Evolutionary conservation across 257 asterid genomes (phyloP).

Genomic region (Coffea canephora): DNA sequence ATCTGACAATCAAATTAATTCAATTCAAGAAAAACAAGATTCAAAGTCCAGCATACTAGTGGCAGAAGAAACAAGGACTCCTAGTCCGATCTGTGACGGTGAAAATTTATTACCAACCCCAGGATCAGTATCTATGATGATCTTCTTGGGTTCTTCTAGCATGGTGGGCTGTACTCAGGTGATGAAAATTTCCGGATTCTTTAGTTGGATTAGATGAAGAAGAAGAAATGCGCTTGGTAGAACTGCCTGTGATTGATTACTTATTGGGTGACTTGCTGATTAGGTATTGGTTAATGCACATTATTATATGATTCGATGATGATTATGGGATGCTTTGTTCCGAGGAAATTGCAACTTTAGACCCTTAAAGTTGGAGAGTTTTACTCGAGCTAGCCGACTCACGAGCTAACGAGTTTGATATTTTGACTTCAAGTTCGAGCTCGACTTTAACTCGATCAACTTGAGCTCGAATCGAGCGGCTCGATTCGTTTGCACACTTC

Average conservation of each 20-base stretch:
- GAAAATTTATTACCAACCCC: slow-evolving; percentile 58
- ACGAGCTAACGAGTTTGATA: too few species aligned
- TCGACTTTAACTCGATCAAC: too few species aligned
- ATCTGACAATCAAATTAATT: slow-evolving; percentile 40
- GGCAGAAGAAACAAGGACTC: neutral
- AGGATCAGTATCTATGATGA: slow-evolving; percentile 96
- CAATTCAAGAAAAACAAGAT: neutral
- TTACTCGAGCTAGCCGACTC: too few species aligned
- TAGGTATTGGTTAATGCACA: too few species aligned
- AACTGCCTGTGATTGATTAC: neutral
- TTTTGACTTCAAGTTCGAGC: too few species aligned
- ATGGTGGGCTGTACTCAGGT: slow-evolving; percentile 4
- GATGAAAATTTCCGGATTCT: neutral
- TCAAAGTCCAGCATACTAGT: slow-evolving; percentile 1
- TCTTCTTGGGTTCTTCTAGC: slow-evolving; percentile 73
- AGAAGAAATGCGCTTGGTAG: neutral
- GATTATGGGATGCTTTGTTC: too few species aligned
- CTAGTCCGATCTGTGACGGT: neutral
- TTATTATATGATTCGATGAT: too few species aligned
- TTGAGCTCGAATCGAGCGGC: too few species aligned
- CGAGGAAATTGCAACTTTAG: too few species aligned
- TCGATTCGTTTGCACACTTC: too few species aligned
- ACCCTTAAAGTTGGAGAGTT: too few species aligned
- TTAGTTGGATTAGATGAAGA: neutral
- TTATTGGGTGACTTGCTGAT: too few species aligned